Evolutionary conservation across 2,329 filamentous ascomycete genomes (phyloP).

Genomic region (Basipetospora chlamydospora): DNA sequence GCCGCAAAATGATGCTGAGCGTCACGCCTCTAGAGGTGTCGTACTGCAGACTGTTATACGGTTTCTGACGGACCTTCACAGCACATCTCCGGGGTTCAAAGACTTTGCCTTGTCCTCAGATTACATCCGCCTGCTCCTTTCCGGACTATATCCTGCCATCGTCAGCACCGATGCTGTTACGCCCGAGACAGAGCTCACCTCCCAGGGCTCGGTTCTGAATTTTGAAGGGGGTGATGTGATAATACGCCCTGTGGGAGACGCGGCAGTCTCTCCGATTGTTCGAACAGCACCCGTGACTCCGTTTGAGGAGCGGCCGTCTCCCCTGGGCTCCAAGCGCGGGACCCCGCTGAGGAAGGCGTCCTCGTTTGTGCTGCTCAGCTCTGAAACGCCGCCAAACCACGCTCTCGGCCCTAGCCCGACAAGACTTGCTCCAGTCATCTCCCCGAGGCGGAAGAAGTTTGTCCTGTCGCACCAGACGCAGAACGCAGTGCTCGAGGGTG

Average conservation of each 20-base stretch:
- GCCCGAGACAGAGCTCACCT: slow-evolving; percentile 76
- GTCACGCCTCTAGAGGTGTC: slow-evolving; percentile 31
- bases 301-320: not conserved
- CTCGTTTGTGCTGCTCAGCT: slow-evolving; percentile 78
- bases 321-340: slow-evolving; percentile 25
- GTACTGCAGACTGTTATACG: slow-evolving; percentile 64
- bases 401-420: slow-evolving; percentile 34
- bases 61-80: slow-evolving; percentile 66
- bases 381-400: slow-evolving; percentile 19
- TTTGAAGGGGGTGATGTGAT: slow-evolving; percentile 80
- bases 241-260: slow-evolving; percentile 55
- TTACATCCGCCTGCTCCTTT: slow-evolving; percentile 67
- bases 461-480: slow-evolving; percentile 37
- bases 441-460: slow-evolving; percentile 34
- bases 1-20: slow-evolving; percentile 6
- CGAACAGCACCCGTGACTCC: slow-evolving; percentile 20
- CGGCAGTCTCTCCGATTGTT: slow-evolving; percentile 53
- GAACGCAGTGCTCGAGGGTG: slow-evolving; percentile 57
- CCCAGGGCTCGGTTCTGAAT: slow-evolving; percentile 62
- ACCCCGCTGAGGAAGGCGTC: slow-evolving; percentile 64
- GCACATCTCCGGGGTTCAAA: slow-evolving; percentile 61
- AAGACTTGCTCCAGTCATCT: slow-evolving; percentile 48
- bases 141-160: slow-evolving; percentile 72
- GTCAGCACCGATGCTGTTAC: slow-evolving; percentile 74
- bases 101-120: slow-evolving; percentile 71